Percentiles rank a stretch among this genome's conserved stretches.
phyloP scores from a whole-genome alignment of 1,139 yeast species.

The Taphrina deformans region DNA sequence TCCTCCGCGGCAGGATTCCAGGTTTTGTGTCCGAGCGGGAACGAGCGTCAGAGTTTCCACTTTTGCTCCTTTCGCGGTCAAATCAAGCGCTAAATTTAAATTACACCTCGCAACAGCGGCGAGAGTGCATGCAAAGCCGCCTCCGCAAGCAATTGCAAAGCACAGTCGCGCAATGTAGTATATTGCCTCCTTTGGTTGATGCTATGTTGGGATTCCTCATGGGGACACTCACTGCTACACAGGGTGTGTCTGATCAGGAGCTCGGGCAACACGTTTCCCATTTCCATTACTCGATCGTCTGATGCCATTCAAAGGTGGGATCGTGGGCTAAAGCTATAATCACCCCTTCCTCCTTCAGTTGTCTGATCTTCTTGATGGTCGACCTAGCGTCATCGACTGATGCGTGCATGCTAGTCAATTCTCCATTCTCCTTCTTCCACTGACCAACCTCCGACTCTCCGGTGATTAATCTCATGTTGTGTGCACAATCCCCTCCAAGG shows the following conservation, averaged over 20 bases:
- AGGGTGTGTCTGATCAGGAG: too few relatives aligned
- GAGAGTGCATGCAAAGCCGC: too few relatives aligned
- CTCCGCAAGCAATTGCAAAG: neutral
- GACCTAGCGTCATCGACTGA: conserved; percentile 12
- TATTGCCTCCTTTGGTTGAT: neutral
- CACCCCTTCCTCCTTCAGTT: conserved; percentile 13
- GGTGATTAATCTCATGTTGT: conserved; percentile 2
- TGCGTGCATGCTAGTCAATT: conserved; percentile 13
- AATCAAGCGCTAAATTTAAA: neutral
- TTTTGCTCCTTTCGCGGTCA: neutral
- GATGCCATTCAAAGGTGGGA: neutral
- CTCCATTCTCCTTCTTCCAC: conserved; percentile 23
- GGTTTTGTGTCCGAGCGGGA: neutral
- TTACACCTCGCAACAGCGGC: neutral
- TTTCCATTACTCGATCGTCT: neutral
- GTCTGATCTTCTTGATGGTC: conserved; percentile 3
- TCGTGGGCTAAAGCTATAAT: conserved; percentile 15
- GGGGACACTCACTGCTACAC: neutral
- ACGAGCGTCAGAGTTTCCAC: neutral
- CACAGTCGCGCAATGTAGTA: too few relatives aligned
- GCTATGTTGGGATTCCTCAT: neutral
- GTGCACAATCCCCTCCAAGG: conserved; percentile 25
- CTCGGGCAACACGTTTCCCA: too few relatives aligned
- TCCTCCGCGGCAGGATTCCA: neutral
- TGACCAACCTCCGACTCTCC: conserved; percentile 13